Percentiles rank a stretch among this genome's conserved stretches.
These are phyloP conservation scores for Prosopis cineraria DNA, from an alignment of 306 rosid genomes.

Conservation along the genomic window DNA sequence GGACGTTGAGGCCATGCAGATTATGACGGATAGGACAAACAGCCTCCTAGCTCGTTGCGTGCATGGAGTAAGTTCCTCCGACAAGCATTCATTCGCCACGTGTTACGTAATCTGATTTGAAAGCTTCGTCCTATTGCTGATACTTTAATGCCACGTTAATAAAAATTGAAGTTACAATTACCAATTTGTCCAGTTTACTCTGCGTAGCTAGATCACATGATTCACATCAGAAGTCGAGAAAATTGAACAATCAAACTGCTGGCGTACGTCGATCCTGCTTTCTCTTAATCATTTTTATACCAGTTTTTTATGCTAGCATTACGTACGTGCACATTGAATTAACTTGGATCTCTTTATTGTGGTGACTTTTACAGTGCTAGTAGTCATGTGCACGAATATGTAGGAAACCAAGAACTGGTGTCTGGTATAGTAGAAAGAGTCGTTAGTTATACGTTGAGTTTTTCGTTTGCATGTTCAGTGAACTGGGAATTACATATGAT, in stretches of 20 bases:
- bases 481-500: not conserved
- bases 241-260: not conserved
- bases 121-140: constrained; percentile 12
- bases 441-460: not conserved
- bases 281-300: not conserved
- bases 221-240: not conserved
- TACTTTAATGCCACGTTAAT: constrained; percentile 1
- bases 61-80: constrained; percentile 67
- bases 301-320: not conserved
- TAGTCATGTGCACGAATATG: not conserved
- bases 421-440: not conserved
- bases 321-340: not conserved
- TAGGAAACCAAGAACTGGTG: not conserved
- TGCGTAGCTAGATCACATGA: not conserved
- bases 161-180: constrained; percentile 22
- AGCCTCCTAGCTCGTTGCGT: constrained; percentile 57
- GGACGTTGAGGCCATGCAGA: constrained; percentile 71
- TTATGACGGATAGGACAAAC: constrained; percentile 42
- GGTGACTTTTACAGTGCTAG: not conserved
- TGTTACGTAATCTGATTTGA: constrained; percentile 53
- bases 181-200: not conserved
- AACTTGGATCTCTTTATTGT: not conserved
- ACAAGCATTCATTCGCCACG: constrained; percentile 54
- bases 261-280: not conserved
- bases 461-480: not conserved